These are phyloP conservation scores for Moelleriella libera DNA, from an alignment of 2,329 filamentous ascomycete species.

Conservation along the genomic window DNA sequence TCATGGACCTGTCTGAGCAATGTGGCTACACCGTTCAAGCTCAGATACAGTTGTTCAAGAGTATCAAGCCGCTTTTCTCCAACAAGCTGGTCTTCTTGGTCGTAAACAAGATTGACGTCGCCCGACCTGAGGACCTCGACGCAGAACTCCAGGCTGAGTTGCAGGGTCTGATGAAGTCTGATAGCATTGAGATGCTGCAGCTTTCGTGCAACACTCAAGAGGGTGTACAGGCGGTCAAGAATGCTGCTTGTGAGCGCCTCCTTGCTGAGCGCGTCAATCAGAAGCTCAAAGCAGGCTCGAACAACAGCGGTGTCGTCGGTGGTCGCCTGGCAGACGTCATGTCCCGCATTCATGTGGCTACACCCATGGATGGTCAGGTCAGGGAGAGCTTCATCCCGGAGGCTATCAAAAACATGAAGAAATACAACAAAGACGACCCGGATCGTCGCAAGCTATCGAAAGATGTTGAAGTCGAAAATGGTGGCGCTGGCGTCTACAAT, in stretches of 20 bases:
- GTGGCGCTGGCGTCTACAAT: constrained; percentile 91
- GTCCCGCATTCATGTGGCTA: constrained; percentile 90
- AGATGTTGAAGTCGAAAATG: constrained; percentile 82
- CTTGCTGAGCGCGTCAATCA: constrained; percentile 88
- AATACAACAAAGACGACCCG: constrained; percentile 86
- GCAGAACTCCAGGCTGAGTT: constrained; percentile 64
- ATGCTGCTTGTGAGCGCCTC: constrained; percentile 82
- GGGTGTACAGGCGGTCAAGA: constrained; percentile 88
- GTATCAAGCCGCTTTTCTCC: constrained; percentile 89
- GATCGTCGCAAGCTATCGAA: constrained; percentile 66
- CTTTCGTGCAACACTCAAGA: constrained; percentile 91
- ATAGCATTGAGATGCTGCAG: constrained; percentile 85
- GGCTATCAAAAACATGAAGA: constrained; percentile 63
- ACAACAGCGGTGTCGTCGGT: constrained; percentile 58
- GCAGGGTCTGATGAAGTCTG: constrained; percentile 66
- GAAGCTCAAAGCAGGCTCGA: constrained; percentile 88
- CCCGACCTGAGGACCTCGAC: constrained; percentile 75
- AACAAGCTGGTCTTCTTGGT: constrained; percentile 97
- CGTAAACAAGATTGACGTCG: constrained; percentile 95
- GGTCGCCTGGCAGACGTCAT: constrained; percentile 82
- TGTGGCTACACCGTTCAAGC: constrained; percentile 88
- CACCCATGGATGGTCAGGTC: constrained; percentile 67
- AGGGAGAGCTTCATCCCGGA: constrained; percentile 84
- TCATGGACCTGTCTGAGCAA: constrained; percentile 95
- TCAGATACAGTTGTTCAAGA: constrained; percentile 90